Evolutionary conservation across 2,329 filamentous ascomycete genomes (phyloP), one percentile per base, ranked within the genome.

Genomic region (Colletotrichum eleusines): DNA sequence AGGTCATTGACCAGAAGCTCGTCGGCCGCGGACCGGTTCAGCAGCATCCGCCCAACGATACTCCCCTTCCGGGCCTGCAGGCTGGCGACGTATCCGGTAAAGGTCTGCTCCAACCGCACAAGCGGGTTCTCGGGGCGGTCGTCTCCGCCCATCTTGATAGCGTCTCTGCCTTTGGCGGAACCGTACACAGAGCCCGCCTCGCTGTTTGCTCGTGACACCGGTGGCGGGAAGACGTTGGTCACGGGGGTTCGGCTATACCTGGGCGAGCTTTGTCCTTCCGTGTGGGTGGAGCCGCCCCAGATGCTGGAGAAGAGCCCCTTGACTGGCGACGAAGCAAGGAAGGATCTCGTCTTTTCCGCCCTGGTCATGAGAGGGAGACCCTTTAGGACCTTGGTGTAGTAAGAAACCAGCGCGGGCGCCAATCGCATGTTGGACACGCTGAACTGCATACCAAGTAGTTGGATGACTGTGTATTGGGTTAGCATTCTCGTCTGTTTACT

Each of bases 31-130:
- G 83, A 83, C 59, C 95, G 88, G 74, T 89, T 91, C 60, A 94
- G 88, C 40, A 98, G 84, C 33, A 89, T 90, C 40, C 92, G 90
- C 23, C 93, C 94, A 23, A 97, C 88, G 69, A 97, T 93, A 76
- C 94, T 94, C 40, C 95, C 95, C 78, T 95, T 97, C 51, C 94
- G 90, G 48, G 92, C 91, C 76, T 96, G 93, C 40, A 98, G 84
- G 46, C 93, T 92, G 54, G 95, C 89, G 55, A 95, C 89, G 76
- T 97, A 97, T 26, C 93, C 92, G 0, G 91, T 91, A 74, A 98
- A 92, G 0, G 93, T 95, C 76, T 97, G 92, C 80, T 98, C 95
- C 1, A 97, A 83, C 61, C 90, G 90, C 57, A 91, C 86, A 3
- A 95, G 83, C 0, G 91, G 91, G 78, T 91, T 92, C 69, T 91